Conservation (phyloP, 768 basidiomycete species). For the Mycena venus region DNA sequence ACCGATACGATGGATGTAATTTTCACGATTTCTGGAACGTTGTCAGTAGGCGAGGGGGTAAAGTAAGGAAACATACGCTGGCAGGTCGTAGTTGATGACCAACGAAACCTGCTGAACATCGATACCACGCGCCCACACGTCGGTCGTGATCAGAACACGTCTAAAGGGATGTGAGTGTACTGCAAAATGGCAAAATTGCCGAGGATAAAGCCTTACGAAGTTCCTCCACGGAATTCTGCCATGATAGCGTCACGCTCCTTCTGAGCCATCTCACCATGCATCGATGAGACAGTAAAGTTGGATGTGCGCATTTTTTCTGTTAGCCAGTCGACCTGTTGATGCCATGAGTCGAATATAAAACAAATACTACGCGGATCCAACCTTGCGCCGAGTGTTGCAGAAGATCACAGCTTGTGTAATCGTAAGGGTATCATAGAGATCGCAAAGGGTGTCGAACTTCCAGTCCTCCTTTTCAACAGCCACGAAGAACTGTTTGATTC, state of each 20-base stretch:
- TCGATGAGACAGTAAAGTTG: slow-evolving; percentile 97
- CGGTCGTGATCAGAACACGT: slow-evolving; percentile 95
- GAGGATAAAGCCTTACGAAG: slow-evolving; percentile 71
- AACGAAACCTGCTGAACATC: slow-evolving; percentile 98
- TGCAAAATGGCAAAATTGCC: slow-evolving; percentile 22
- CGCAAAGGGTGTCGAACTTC: slow-evolving; percentile 98
- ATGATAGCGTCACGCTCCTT: slow-evolving; percentile 97
- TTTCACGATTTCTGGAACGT: slow-evolving; percentile 87
- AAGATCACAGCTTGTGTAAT: slow-evolving; percentile 99
- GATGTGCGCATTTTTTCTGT: slow-evolving; percentile 99
- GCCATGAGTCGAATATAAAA: slow-evolving; percentile 17
- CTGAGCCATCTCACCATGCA: slow-evolving; percentile 97
- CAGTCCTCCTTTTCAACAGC: slow-evolving; percentile 99
- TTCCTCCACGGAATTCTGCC: slow-evolving; percentile 95
- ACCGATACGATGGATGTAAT: slow-evolving; percentile 99
- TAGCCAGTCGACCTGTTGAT: slow-evolving; percentile 90
- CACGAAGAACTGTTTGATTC: slow-evolving; percentile 97
- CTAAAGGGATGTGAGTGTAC: slow-evolving; percentile 53
- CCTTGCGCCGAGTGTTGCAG: slow-evolving; percentile 98
- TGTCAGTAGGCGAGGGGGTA: slow-evolving; percentile 22
- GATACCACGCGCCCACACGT: slow-evolving; percentile 98
- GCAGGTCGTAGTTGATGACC: slow-evolving; percentile 97
- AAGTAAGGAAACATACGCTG: slow-evolving; percentile 70
- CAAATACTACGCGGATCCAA: slow-evolving; percentile 44
- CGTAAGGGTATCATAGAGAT: slow-evolving; percentile 97